A percentile compares a stretch with the other conserved stretches of the same genome.
Conservation (phyloP, 2,329 filamentous ascomycete species). For the Paraphaeosphaeria minitans region DNA sequence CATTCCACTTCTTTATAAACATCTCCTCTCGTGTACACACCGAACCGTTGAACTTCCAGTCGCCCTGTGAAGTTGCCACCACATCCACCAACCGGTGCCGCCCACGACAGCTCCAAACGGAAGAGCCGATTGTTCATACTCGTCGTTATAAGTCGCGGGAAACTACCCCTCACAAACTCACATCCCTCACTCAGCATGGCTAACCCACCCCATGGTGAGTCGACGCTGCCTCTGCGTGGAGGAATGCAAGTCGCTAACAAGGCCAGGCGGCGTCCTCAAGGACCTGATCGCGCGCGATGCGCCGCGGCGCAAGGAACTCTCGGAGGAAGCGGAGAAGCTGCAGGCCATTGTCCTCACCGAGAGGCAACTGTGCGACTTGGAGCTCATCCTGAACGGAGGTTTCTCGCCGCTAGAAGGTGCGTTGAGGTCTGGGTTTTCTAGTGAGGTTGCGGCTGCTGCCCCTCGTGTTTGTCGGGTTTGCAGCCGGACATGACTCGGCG, state of each 20-base stretch:
- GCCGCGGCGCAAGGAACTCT: slow-evolving; percentile 78
- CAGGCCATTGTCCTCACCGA: slow-evolving; percentile 85
- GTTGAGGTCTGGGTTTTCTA: slow-evolving; percentile 24
- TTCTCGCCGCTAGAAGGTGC: slow-evolving; percentile 98
- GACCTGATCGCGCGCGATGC: slow-evolving; percentile 94
- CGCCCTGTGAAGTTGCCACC: slow-evolving; percentile 7
- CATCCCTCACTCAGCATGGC: slow-evolving; percentile 47
- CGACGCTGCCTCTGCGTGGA: neutral
- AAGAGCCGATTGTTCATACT: neutral
- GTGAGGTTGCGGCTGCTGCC: slow-evolving; percentile 23
- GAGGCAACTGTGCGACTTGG: slow-evolving; percentile 96
- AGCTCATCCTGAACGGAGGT: slow-evolving; percentile 95
- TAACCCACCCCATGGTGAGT: slow-evolving; percentile 57
- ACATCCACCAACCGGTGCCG: neutral
- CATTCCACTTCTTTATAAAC: slow-evolving; percentile 5
- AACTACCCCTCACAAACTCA: slow-evolving; percentile 5
- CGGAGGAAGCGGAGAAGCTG: slow-evolving; percentile 81
- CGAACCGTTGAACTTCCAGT: neutral
- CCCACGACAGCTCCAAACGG: slow-evolving; percentile 4
- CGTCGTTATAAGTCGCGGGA: slow-evolving; percentile 4
- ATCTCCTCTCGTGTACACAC: neutral
- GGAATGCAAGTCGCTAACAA: slow-evolving; percentile 20
- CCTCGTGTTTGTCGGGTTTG: slow-evolving; percentile 38
- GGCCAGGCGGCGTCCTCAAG: slow-evolving; percentile 86
- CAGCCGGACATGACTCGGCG: slow-evolving; percentile 11